phyloP scores from a whole-genome alignment of 2,329 filamentous ascomycete species.

The Penicillium polonicum region DNA sequence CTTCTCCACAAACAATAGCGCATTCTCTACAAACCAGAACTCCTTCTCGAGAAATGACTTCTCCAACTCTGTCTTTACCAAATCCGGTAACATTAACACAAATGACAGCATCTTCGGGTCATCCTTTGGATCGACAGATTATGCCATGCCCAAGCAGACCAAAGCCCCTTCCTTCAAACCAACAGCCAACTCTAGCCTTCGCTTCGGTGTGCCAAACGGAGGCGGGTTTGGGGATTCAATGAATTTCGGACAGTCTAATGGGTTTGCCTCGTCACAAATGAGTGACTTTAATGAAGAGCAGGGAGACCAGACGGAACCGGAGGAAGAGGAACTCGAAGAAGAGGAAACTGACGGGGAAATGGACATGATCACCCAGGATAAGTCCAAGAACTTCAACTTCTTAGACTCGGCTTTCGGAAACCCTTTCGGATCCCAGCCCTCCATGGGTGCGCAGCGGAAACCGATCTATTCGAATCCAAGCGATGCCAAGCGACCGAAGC shows the following conservation, averaged over 20 bases:
- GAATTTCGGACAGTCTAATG: conserved; percentile 27
- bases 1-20: conserved; percentile 12
- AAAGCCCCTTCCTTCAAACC: conserved; percentile 24
- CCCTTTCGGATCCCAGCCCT: conserved; percentile 11
- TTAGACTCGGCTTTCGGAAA: conserved; percentile 34
- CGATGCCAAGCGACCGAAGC: conserved; percentile 44
- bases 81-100: conserved; percentile 37
- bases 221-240: conserved; percentile 28
- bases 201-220: conserved; percentile 29
- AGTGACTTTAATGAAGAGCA: conserved; percentile 27
- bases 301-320: conserved; percentile 24
- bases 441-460: conserved; percentile 29
- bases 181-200: conserved; percentile 27
- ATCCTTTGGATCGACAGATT: conserved; percentile 37
- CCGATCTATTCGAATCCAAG: conserved; percentile 45
- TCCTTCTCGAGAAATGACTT: conserved; percentile 28
- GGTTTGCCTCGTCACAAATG: conserved; percentile 29
- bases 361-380: conserved; percentile 24
- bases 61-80: conserved; percentile 40
- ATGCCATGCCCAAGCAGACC: conserved; percentile 31
- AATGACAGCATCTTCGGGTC: conserved; percentile 41
- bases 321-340: conserved; percentile 40
- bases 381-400: conserved; percentile 29
- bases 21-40: conserved; percentile 25
- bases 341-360: conserved; percentile 40